phyloP scores from a whole-genome alignment of 768 basidiomycete species.

The Phaffia tasmanica region DNA sequence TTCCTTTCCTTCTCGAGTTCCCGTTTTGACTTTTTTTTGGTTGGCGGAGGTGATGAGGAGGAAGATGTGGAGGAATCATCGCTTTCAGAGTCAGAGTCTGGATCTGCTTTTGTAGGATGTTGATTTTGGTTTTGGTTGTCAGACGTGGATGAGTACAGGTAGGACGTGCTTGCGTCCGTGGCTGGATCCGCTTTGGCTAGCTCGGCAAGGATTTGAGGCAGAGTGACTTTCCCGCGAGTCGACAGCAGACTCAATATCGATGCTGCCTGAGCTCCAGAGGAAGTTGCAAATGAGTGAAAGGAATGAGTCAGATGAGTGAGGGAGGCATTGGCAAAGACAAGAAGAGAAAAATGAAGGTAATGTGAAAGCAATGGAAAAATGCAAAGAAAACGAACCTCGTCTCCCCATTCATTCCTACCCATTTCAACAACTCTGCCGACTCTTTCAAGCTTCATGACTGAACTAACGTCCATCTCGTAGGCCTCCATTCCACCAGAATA shows the following conservation, averaged over 20 bases:
- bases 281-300: conserved; percentile 12
- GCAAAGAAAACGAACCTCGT: conserved; percentile 45
- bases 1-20: conserved; percentile 11
- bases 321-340: not conserved
- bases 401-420: conserved; percentile 59
- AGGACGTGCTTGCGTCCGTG: not conserved
- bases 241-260: conserved; percentile 65
- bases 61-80: not conserved
- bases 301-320: too few relatives aligned
- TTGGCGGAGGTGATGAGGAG: too few relatives aligned
- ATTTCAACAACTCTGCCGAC: conserved; percentile 73
- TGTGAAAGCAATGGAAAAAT: not conserved
- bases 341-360: not conserved
- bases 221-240: conserved; percentile 74
- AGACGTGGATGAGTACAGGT: not conserved
- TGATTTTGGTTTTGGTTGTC: not conserved
- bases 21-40: too few relatives aligned
- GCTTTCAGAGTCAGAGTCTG: not conserved
- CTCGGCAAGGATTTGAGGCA: conserved; percentile 53
- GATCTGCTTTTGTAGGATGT: conserved; percentile 1
- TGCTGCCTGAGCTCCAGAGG: conserved; percentile 49
- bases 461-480: conserved; percentile 65
- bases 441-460: conserved; percentile 67
- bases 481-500: conserved; percentile 60
- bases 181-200: conserved; percentile 31